Evolutionary conservation across 2,329 filamentous ascomycete genomes (phyloP).

Genomic region (Claviceps fusiformis): DNA sequence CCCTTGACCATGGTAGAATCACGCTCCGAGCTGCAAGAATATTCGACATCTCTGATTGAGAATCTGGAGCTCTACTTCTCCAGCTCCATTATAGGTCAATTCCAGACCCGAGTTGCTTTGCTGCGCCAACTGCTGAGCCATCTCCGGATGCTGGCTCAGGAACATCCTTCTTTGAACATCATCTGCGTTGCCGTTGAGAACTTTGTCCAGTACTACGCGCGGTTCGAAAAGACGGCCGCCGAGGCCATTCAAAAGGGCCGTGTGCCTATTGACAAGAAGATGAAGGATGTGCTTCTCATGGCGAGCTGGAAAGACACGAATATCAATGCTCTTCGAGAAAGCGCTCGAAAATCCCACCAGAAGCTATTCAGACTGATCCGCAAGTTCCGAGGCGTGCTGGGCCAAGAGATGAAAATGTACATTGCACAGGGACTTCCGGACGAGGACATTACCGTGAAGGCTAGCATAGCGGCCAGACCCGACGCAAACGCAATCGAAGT

Average conservation of each 20-base stretch:
- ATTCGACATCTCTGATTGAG: slow-evolving; percentile 56
- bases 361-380: slow-evolving; percentile 85
- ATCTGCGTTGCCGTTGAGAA: slow-evolving; percentile 57
- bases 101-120: slow-evolving; percentile 55
- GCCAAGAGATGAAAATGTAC: slow-evolving; percentile 58
- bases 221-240: slow-evolving; percentile 53
- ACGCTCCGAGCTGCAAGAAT: slow-evolving; percentile 43
- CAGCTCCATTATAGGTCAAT: slow-evolving; percentile 71
- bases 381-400: slow-evolving; percentile 73
- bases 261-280: slow-evolving; percentile 68
- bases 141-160: slow-evolving; percentile 43
- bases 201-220: slow-evolving; percentile 61
- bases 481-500: slow-evolving; percentile 3
- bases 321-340: slow-evolving; percentile 76
- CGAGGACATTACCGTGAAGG: slow-evolving; percentile 16
- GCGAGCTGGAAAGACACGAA: slow-evolving; percentile 98
- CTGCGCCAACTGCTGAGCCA: slow-evolving; percentile 53
- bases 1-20: slow-evolving; percentile 52
- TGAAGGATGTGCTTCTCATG: slow-evolving; percentile 84
- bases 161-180: slow-evolving; percentile 42
- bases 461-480: slow-evolving; percentile 1
- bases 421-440: slow-evolving; percentile 46
- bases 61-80: slow-evolving; percentile 70
- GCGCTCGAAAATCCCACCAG: slow-evolving; percentile 76
- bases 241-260: slow-evolving; percentile 57